Base-by-base conservation (phyloP, 2,329 filamentous ascomycete genomes). In the Ceratocystis papillata region DNA sequence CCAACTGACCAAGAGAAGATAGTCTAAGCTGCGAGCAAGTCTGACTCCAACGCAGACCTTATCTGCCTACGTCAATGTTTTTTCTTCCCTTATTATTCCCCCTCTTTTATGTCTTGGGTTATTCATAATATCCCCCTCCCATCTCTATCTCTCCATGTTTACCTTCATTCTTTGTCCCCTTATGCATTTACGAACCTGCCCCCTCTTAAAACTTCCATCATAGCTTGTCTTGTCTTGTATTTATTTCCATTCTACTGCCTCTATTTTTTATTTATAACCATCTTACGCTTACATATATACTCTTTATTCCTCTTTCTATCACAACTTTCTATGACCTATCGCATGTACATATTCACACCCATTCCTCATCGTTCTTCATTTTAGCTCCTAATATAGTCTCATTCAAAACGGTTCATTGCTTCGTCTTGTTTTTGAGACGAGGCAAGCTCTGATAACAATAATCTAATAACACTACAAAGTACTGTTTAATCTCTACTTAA, bases 1-100 rank as follows among this genome's bases (percentile, higher is more conserved):
- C 25, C 48, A 10, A 33, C 30, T 5, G 67, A 67, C 28, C 48
- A 60, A 5, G 66, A 65, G 28, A 67, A 67, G 48, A 67, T 67
- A 50, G 66, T 67, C 7, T 67, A 59, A 59, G 10, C 22, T 41
- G 10, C 3, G 37, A 41, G 37, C 37, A 41, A 12, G 37, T 3
- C 37, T 12, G 37, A 12, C 37, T 4, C 8, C 37, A 41, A 3
- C 37, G 37, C 37, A 12, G 37, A 41, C 12, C 37, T 41, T 41
- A 12, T 41, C 37, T 41, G 10, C 3, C 37, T 41, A 12, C 10
- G 3, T 41, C 4, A 4, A 41, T 41, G 37, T 41, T 41, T 8
- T 20, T 50, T 25, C 20, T 50, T 50, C 7, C 20, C 46, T 5
- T 1, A 6, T 48, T 17, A 20, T 50, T 22, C n/a, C 22, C 22